Evolutionary conservation across 2,329 filamentous ascomycete species (phyloP).

Genomic region (Pseudogymnoascus sp.): DNA sequence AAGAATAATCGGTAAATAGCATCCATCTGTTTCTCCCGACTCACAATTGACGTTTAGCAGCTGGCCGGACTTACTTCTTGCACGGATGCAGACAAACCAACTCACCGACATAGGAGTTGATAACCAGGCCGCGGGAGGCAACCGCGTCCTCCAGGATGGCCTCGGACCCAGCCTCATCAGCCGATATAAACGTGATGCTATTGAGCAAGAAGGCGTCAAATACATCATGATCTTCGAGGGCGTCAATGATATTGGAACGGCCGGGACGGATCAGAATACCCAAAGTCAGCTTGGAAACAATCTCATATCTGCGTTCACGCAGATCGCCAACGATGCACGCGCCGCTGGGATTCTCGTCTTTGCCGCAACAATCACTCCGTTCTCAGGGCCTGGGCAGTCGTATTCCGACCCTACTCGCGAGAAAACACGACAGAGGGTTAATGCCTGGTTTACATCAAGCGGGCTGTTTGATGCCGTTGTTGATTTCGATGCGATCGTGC

Average conservation of each 20-base stretch:
- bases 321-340: conserved; percentile 48
- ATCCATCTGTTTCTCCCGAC: background rate
- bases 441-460: conserved; percentile 49
- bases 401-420: conserved; percentile 49
- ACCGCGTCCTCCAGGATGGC: conserved; percentile 52
- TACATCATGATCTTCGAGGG: conserved; percentile 61
- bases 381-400: conserved; percentile 40
- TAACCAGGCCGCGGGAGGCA: conserved; percentile 63
- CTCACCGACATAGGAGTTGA: conserved; percentile 44
- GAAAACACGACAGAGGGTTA: conserved; percentile 46
- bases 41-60: conserved; percentile 20
- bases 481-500: conserved; percentile 52
- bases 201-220: conserved; percentile 46
- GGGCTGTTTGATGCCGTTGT: conserved; percentile 50
- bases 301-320: conserved; percentile 48
- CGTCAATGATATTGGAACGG: conserved; percentile 58
- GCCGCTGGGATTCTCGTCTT: conserved; percentile 47
- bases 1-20: conserved; percentile 42
- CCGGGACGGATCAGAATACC: conserved; percentile 33
- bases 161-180: conserved; percentile 52
- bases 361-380: conserved; percentile 59
- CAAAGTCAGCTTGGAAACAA: conserved; percentile 41
- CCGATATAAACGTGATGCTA: conserved; percentile 55
- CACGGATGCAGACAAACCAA: conserved; percentile 38
- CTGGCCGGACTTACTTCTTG: conserved; percentile 50